Conservation (phyloP, 2,329 filamentous ascomycete species). For the Alternaria panax region DNA sequence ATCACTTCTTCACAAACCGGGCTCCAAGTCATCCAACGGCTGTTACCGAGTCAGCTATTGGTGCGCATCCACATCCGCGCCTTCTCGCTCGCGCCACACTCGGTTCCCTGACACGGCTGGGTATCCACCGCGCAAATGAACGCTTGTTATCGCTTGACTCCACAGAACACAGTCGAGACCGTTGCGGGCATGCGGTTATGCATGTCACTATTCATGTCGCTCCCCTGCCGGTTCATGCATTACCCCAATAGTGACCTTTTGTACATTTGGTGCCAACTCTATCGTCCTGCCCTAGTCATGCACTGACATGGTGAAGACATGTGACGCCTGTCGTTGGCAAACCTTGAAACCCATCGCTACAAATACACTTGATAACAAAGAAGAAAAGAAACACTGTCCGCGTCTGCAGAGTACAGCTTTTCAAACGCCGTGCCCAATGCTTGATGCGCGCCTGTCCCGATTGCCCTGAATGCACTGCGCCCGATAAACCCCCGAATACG, state of each 20-base stretch:
- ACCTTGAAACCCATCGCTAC: background rate
- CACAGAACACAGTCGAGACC: constrained; percentile 20
- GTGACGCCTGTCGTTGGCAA: background rate
- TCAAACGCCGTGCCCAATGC: constrained; percentile 40
- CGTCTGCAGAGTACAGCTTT: constrained; percentile 18
- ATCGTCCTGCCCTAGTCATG: constrained; percentile 7
- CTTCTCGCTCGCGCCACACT: constrained; percentile 18
- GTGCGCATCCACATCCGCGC: constrained; percentile 8
- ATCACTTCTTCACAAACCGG: constrained; percentile 4
- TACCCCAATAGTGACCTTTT: constrained; percentile 10
- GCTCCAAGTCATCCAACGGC: constrained; percentile 9
- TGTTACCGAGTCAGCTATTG: constrained; percentile 2
- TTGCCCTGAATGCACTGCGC: constrained; percentile 21
- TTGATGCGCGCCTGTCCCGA: constrained; percentile 11
- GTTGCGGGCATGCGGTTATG: constrained; percentile 12
- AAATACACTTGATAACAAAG: constrained; percentile 5
- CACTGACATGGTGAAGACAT: background rate
- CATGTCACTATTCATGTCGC: constrained; percentile 12
- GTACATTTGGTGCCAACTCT: constrained; percentile 8
- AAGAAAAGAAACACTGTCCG: constrained; percentile 7
- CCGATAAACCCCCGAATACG: constrained; percentile 24
- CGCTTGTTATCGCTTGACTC: constrained; percentile 2
- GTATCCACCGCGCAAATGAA: constrained; percentile 16
- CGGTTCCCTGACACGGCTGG: constrained; percentile 6
- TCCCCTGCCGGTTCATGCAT: constrained; percentile 12